Evolutionary conservation across 305 asterid genomes (phyloP), one percentile per base, ranked within the genome.

Genomic region (Fraxinus albicans): DNA sequence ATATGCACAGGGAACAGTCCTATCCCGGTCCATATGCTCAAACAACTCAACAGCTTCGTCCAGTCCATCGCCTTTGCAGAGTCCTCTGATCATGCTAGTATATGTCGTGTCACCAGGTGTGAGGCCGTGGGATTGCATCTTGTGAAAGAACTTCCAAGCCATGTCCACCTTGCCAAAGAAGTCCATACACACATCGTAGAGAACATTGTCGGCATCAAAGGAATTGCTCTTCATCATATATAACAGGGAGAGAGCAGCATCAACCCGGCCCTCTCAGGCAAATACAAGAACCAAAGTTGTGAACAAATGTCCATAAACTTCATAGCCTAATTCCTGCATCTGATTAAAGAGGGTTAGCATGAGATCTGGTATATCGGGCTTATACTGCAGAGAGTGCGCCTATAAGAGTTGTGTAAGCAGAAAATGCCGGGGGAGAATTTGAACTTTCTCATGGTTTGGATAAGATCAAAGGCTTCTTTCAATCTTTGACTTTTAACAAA

Each of bases 141-240:
- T 98, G 74, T 96, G 98, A 84, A 96, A 96, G 91, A 96, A 96
- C 80, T 96, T 96, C 98, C 98, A 96, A 44, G 99, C 97, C 93
- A 96, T 94, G 81, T 96, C 98, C 17, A 96, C 94, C 84, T 96
- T 94, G 72, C 99, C 99, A 83, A 95, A 95, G 86, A 94, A 93
- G 82, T 95, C 93, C 0, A 94, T 93, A 79, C 99, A 96, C 63
- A 96, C 99, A 9, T 96, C 94, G 74, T 93, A 96, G 27, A 94
- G 97, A 87, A 96, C 99, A 70, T 94, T 92, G 67, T 94, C 99
- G 0, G 94, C 98, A 76, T 89, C 88, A 74, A 88, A 88, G 19
- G 96, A 91, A 81, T 89, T 90, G 87, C 97, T 91, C 90, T 92
- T 95, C 98, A 93, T 90, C 88, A 93, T 98, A 36, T 90, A 97